Base-by-base conservation (phyloP, 495 filamentous ascomycete genomes). In the Cercophora samala region DNA sequence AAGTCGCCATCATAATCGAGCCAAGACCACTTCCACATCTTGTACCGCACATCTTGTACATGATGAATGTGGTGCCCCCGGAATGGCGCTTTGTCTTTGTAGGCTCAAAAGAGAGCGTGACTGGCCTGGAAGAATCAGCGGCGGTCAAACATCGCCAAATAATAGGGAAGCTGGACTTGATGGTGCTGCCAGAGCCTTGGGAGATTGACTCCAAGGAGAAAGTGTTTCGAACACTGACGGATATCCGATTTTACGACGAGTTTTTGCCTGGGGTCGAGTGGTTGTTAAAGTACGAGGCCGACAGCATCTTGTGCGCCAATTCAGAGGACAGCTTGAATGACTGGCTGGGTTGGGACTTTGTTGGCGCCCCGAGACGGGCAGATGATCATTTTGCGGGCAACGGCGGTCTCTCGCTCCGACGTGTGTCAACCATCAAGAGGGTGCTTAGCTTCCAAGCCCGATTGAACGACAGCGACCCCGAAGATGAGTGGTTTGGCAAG, bases 71-170 rank as follows among this genome's bases (percentile, higher is more conserved):
- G 22, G 80, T 84, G 0, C 83, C 82, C 11, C 76, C 80, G 9
- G 82, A 84, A 68, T 84, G 83, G 82, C 76, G 80, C 24, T 84
- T 85, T 68, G 56, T 82, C 53, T 84, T 84, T 67, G 74, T 83
- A 64, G 83, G 82, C 25, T 77, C 80, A 4, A 70, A 76, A 21
- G 64, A 77, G 58, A 82, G 79, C 58, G 75, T 81, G 0, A 61
- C 70, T 18, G 77, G 74, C 67, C 72, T 84, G 9, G 76, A 72
- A 17, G 69, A 73, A 54, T 77, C 79, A 42, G 76, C 76, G 17
- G 74, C 80, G 13, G 75, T 80, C 11, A 76, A 79, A 63, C 77
- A 75, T 51, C 82, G 83, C 32, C 77, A 78, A 51, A 72, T 73
- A 0, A 75, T 74, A 32, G 83, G 83, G 0, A 84, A 84, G 69